These are phyloP conservation scores for Colletotrichum horii DNA, from an alignment of 2,329 filamentous ascomycete genomes.

Conservation along the genomic window DNA sequence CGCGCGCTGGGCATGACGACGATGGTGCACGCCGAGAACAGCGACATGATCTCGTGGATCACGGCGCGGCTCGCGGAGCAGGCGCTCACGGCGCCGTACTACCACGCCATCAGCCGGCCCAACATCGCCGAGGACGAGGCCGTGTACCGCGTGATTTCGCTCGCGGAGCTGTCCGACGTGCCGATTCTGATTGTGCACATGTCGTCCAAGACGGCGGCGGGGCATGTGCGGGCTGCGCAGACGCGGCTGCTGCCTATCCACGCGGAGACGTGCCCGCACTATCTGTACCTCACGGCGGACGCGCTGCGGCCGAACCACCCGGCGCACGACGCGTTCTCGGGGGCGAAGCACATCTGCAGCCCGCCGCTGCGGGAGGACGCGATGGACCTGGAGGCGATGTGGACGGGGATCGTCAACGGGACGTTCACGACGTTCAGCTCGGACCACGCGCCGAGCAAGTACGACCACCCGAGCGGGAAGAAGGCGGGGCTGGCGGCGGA, in stretches of 20 bases:
- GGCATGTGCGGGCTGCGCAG: constrained; percentile 49
- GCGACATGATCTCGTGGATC: constrained; percentile 58
- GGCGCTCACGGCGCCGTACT: constrained; percentile 53
- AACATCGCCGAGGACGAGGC: constrained; percentile 56
- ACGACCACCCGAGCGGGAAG: constrained; percentile 52
- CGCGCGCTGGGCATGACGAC: constrained; percentile 36
- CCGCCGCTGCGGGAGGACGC: constrained; percentile 52
- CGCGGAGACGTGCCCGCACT: constrained; percentile 62
- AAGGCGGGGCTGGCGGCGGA: constrained; percentile 42
- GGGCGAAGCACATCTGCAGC: constrained; percentile 60
- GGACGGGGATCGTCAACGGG: constrained; percentile 53
- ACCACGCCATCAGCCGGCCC: constrained; percentile 54
- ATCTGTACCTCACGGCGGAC: constrained; percentile 56
- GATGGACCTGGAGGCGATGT: constrained; percentile 54
- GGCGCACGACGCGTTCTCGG: constrained; percentile 56
- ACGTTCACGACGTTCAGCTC: constrained; percentile 57
- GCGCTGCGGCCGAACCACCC: constrained; percentile 37
- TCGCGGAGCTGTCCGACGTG: constrained; percentile 53
- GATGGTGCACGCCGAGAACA: constrained; percentile 62
- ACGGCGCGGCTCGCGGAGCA: constrained; percentile 55
- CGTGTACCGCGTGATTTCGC: constrained; percentile 55
- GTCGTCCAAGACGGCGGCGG: constrained; percentile 49
- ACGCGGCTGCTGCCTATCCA: constrained; percentile 51
- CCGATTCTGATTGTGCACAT: constrained; percentile 61
- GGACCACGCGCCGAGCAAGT: constrained; percentile 54